These are phyloP conservation scores for Hypholoma fasciculare DNA, from an alignment of 768 basidiomycete genomes.

Conservation along the genomic window DNA sequence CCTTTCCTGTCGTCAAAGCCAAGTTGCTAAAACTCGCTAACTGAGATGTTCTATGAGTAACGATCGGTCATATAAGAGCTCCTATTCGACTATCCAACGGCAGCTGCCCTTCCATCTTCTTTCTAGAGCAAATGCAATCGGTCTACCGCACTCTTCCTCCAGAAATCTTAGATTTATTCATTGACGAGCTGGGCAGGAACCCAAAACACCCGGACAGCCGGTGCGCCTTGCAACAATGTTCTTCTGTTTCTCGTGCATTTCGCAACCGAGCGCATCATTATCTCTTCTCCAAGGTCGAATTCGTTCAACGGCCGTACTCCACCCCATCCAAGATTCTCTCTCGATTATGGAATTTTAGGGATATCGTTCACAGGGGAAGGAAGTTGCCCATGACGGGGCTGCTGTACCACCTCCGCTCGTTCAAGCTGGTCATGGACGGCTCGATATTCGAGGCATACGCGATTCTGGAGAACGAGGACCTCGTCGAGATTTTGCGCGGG, in stretches of 20 bases:
- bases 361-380: slow-evolving; percentile 6
- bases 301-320: slow-evolving; percentile 10
- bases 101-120: too few species aligned
- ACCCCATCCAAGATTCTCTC: slow-evolving; percentile 5
- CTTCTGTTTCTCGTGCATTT: slow-evolving; percentile 12
- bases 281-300: slow-evolving; percentile 12
- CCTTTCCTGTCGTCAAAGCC: not conserved
- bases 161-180: slow-evolving; percentile 11
- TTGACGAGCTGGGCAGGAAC: slow-evolving; percentile 9
- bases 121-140: not conserved
- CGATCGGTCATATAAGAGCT: too few species aligned
- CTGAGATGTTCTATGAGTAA: not conserved
- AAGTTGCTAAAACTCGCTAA: not conserved
- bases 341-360: slow-evolving; percentile 5
- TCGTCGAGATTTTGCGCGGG: slow-evolving; percentile 5
- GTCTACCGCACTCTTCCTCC: not conserved
- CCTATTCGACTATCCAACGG: too few species aligned
- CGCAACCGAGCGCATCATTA: slow-evolving; percentile 13
- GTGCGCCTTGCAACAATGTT: slow-evolving; percentile 8
- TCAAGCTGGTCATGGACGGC: slow-evolving; percentile 14
- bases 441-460: slow-evolving; percentile 17
- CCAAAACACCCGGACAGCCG: not conserved
- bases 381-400: slow-evolving; percentile 7
- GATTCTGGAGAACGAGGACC: slow-evolving; percentile 12
- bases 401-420: slow-evolving; percentile 12